Evolutionary conservation across 805 yeast species (phyloP), one percentile per base, ranked within the genome.

Genomic region (Isabelozyma heimii): DNA sequence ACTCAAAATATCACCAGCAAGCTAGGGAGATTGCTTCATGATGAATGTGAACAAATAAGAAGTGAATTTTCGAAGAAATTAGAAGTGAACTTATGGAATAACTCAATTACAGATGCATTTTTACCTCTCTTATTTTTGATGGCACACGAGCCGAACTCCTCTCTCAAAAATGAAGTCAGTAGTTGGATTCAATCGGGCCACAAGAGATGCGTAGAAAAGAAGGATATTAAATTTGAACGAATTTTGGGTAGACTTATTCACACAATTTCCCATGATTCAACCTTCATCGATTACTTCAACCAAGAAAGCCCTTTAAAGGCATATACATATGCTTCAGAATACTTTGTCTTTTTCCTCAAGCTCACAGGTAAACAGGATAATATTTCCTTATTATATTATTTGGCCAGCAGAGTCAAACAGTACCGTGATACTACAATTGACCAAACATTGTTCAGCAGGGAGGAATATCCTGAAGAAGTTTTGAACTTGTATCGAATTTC

Each of bases 331-430:
- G 83, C 87, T 0, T 58, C 82, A 46, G 83, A 82, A 42, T 86
- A 84, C 53, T 64, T 90, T 28, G 56, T 80, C 1, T 86, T 81
- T 62, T 86, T 75, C 51, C 62, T 89, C 45, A 84, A 79, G 38
- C 60, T 79, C 3, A 77, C 89, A 42, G 84, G 85, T 0, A 81
- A 76, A 2, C 76, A 79, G 42, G 85, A 84, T 28, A 91, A 90
- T 56, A 72, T 87, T 35, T 85, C 92, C 6, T 63, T 89, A 49
- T 63, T 91, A 5, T 90, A 82, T 60, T 90, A 91, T 62, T 70
- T 89, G 44, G 83, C 94, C 0, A 87, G 87, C 50, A 76, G 96
- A 47, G 78, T 89, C 15, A 90, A 89, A 61, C 95, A 89, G 62
- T 87, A 84, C 57, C 75, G 82, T 45, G 96, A 89, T 67, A 77